Evolutionary conservation across 2,329 filamentous ascomycete species (phyloP).

Genomic region (Calonectria hawksworthii): DNA sequence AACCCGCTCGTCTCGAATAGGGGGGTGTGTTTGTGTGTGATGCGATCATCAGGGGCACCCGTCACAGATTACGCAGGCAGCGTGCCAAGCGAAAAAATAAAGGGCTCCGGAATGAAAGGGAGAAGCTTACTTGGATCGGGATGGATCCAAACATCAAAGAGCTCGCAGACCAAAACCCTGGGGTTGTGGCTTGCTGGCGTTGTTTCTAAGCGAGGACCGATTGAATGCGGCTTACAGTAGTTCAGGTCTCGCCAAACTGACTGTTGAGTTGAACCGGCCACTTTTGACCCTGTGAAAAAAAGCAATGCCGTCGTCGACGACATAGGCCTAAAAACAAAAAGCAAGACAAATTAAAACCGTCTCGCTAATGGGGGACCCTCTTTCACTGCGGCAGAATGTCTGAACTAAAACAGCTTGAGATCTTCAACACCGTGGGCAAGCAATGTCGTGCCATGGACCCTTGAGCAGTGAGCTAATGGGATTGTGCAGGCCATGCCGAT

Average conservation of each 20-base stretch:
- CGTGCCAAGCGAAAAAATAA: background rate
- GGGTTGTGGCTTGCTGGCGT: background rate
- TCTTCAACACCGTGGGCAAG: constrained; percentile 1
- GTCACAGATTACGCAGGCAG: constrained; percentile 1
- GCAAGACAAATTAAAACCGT: background rate
- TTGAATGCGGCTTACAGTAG: background rate
- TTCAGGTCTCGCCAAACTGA: background rate
- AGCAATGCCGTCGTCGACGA: background rate
- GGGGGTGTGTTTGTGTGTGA: background rate
- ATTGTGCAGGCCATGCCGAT: constrained; percentile 5
- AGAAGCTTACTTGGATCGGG: constrained; percentile 3
- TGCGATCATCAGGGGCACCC: constrained; percentile 16
- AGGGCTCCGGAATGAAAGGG: constrained; percentile 27
- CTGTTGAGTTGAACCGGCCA: background rate
- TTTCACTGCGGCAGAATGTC: background rate
- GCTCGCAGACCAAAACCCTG: background rate
- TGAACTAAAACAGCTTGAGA: constrained; percentile 1
- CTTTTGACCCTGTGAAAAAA: background rate
- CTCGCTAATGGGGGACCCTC: background rate
- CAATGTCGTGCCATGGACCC: background rate
- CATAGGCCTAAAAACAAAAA: background rate
- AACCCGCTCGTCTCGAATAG: background rate
- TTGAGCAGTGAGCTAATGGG: background rate
- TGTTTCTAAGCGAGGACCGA: background rate
- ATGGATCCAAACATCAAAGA: background rate